Percentiles rank a stretch among this genome's conserved stretches.
These are phyloP conservation scores for Myriosclerotinia curreyana DNA, from an alignment of 2,329 filamentous ascomycete genomes.

Conservation along the genomic window DNA sequence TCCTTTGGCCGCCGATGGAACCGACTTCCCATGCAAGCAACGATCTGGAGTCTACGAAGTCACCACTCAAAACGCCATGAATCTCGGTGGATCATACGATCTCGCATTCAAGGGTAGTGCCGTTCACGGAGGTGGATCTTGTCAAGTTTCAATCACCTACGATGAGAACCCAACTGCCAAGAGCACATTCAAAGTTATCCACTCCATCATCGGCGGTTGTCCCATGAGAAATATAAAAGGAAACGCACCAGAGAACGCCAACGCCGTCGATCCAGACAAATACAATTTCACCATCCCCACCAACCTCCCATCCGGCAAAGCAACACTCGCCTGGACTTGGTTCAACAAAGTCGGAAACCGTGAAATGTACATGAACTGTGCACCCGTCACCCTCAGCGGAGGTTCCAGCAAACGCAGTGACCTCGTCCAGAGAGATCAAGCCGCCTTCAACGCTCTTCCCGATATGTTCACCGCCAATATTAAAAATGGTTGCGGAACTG, in stretches of 20 bases:
- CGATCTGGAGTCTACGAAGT: slow-evolving; percentile 48
- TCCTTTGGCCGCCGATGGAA: slow-evolving; percentile 55
- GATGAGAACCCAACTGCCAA: slow-evolving; percentile 65
- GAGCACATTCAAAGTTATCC: slow-evolving; percentile 82
- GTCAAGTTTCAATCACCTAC: slow-evolving; percentile 82
- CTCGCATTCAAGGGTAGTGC: slow-evolving; percentile 69
- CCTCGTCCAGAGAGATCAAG: slow-evolving; percentile 41
- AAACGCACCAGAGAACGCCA: slow-evolving; percentile 54
- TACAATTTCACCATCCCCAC: slow-evolving; percentile 72
- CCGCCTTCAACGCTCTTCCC: slow-evolving; percentile 61
- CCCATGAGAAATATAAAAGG: slow-evolving; percentile 57
- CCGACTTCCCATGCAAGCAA: slow-evolving; percentile 81
- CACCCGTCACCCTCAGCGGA: slow-evolving; percentile 63
- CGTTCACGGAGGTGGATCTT: slow-evolving; percentile 86
- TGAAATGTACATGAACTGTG: slow-evolving; percentile 98
- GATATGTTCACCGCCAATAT: slow-evolving; percentile 76
- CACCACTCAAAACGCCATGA: slow-evolving; percentile 50
- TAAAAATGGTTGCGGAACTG: slow-evolving; percentile 52
- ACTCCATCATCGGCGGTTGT: slow-evolving; percentile 84
- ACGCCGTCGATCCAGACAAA: slow-evolving; percentile 47
- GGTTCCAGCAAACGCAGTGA: slow-evolving; percentile 42
- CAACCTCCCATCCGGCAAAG: slow-evolving; percentile 70
- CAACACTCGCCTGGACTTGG: slow-evolving; percentile 89
- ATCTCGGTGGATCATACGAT: slow-evolving; percentile 58
- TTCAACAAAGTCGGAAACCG: slow-evolving; percentile 89